Evolutionary conservation across 352 stramenopile genomes (phyloP), one percentile per base, ranked within the genome.

Genomic region (Pythium scleroteichum): DNA sequence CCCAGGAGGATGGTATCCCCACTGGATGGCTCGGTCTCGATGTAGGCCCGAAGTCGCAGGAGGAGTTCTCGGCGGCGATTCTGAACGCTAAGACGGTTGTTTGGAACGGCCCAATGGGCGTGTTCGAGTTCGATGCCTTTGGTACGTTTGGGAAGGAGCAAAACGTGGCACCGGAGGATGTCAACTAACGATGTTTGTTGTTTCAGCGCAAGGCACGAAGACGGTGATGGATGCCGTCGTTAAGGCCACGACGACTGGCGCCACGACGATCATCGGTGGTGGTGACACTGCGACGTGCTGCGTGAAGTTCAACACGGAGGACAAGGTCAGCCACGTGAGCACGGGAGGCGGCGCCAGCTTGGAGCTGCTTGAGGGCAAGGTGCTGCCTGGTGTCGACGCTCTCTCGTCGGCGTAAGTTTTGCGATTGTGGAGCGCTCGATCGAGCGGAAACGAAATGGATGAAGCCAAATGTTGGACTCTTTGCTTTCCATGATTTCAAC

Each of bases 41-140:
- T 76, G 94, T 99, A 51, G 98, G 98, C 55, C 96, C 97, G 6
- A 91, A 98, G 65, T 96, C 87, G 38, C 82, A 83, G 56, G 76
- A 94, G 47, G 68, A 64, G 13, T 98, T 98, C 61, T 73, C 76
- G 22, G 66, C 79, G 0, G 90, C 86, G 48, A 72, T 98, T 26
- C 47, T 73, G 12, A 76, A 81, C 49, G 88, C 90, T 64, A 98
- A 98, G 75, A 99, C 97, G 29, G 72, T 99, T 54, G 96, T 99
- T 55, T 99, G 98, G 97, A 99, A 99, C 84, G 98, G 98, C 53
- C 98, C 98, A 24, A 99, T 99, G 95, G 98, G 98, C 58, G 97
- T 99, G 46, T 99, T 99, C 76, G 98, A 99, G 82, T 98, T 99
- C 61, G 92, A 99, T 56, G 88, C 88, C 19, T 99, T 99, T 66